Base-by-base conservation (phyloP, 2,329 filamentous ascomycete genomes). In the Chaetomium globosum region DNA sequence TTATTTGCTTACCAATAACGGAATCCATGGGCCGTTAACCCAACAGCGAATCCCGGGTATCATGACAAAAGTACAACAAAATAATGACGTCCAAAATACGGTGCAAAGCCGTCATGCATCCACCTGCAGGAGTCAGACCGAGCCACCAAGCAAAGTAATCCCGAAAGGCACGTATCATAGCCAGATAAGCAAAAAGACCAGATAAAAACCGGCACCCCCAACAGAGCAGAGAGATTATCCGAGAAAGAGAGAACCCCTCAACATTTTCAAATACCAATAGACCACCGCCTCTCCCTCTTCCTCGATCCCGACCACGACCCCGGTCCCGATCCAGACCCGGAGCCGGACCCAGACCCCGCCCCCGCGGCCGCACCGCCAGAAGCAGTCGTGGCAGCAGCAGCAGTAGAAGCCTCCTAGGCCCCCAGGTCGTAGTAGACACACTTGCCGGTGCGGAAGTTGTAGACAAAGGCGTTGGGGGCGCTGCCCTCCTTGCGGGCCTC, bases 371-470 rank as follows among this genome's bases (percentile, higher is more conserved):
- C 46, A 21, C 28, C 56, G 21, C 23, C 58, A 7, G 43, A 19
- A 12, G n/a, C 51, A 7, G 33, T 39, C 23, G 10, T 19, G 6
- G 55, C 23, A n/a, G 31, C 49, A 12, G 13, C 36, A 31, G 5
- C 49, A 16, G 31, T 23, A 59, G 62, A 57, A 66, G 66, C 58
- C 49, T 10, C 59, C 66, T 72, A 82, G n/a, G 75, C 77, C 33
- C 80, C 80, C 52, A 97, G 78, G 77, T 97, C 93, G 76, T 97
- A 97, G 74, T 94, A 92, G 59, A 97, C 84, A 75, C 91, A 93
- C 65, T 85, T 89, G 0, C 90, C 91, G 10, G 92, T 96, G 66
- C 93, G 83, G 72, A 96, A 97, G 73, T 97, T 97, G 78, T 96
- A 97, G 60, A 97, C 85, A 77, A 96, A 96, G 12, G 91, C 90